Evolutionary conservation across 768 basidiomycete species (phyloP).

Genomic region (Termitomyces eurrhizus): DNA sequence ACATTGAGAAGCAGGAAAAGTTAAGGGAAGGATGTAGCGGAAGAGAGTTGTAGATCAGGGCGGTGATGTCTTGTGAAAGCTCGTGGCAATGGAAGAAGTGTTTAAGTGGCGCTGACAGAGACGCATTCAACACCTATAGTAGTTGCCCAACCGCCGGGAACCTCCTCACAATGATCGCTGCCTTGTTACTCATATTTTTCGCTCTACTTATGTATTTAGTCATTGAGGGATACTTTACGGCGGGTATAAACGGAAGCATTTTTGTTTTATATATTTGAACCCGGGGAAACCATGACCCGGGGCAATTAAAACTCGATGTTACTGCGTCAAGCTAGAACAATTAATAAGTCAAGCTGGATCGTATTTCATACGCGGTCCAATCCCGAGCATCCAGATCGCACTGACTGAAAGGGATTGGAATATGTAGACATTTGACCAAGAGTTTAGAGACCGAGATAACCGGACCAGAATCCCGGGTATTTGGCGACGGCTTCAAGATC

Average conservation of each 20-base stretch:
- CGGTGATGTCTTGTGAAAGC: constrained; percentile 10
- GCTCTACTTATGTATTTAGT: neutral
- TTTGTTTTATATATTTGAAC: neutral
- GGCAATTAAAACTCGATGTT: neutral
- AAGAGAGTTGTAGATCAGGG: constrained; percentile 14
- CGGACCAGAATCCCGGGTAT: neutral
- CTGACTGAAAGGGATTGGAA: neutral
- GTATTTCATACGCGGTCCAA: neutral
- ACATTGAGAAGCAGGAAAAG: constrained; percentile 21
- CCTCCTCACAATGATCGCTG: neutral
- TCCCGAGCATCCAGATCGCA: neutral
- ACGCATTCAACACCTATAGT: constrained; percentile 23
- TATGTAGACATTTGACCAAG: neutral
- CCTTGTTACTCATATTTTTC: neutral
- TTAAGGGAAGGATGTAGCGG: constrained; percentile 7
- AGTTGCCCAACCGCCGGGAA: constrained; percentile 21
- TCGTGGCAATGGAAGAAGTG: constrained; percentile 3
- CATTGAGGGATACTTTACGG: neutral
- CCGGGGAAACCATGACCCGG: neutral
- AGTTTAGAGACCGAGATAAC: neutral
- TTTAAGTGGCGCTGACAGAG: constrained; percentile 5
- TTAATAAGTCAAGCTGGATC: neutral
- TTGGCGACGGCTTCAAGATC: neutral
- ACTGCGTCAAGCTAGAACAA: neutral
- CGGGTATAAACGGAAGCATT: constrained; percentile 1